phyloP scores from a whole-genome alignment of 2,329 filamentous ascomycete species.

The Verticillium dahliae region DNA sequence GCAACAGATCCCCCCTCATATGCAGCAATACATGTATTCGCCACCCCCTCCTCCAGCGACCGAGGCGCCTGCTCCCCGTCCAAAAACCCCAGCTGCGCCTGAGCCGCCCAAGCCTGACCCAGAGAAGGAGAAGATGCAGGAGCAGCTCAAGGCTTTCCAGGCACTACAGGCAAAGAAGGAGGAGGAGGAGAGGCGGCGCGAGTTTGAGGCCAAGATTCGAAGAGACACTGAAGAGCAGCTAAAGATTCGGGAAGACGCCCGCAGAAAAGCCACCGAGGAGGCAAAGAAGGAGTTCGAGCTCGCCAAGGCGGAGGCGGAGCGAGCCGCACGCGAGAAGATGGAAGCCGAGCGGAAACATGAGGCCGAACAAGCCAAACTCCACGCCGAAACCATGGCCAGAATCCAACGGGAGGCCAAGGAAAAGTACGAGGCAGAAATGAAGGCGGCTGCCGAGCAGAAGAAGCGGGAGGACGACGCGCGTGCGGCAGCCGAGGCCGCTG shows the following conservation, averaged over 20 bases:
- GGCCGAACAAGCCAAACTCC: conserved; percentile 33
- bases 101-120: conserved; percentile 37
- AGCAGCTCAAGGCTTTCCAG: conserved; percentile 48
- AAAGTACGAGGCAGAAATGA: conserved; percentile 32
- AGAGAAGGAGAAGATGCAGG: conserved; percentile 55
- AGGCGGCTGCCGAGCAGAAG: conserved; percentile 35
- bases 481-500: conserved; percentile 33
- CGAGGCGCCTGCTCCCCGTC: conserved; percentile 26
- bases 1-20: conserved; percentile 22
- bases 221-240: conserved; percentile 40
- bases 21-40: conserved; percentile 32
- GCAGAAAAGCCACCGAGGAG: conserved; percentile 35
- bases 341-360: conserved; percentile 36
- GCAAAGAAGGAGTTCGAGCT: conserved; percentile 40
- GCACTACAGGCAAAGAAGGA: conserved; percentile 37
- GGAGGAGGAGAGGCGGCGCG: conserved; percentile 35
- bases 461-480: conserved; percentile 30
- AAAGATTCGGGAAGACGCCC: conserved; percentile 31
- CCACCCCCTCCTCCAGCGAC: conserved; percentile 35
- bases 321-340: conserved; percentile 34
- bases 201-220: conserved; percentile 36
- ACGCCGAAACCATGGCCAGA: conserved; percentile 25
- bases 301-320: conserved; percentile 38
- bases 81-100: conserved; percentile 33
- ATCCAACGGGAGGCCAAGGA: conserved; percentile 23